These are phyloP conservation scores for Penicillium soppii DNA, from an alignment of 495 filamentous ascomycete genomes.

Conservation along the genomic window DNA sequence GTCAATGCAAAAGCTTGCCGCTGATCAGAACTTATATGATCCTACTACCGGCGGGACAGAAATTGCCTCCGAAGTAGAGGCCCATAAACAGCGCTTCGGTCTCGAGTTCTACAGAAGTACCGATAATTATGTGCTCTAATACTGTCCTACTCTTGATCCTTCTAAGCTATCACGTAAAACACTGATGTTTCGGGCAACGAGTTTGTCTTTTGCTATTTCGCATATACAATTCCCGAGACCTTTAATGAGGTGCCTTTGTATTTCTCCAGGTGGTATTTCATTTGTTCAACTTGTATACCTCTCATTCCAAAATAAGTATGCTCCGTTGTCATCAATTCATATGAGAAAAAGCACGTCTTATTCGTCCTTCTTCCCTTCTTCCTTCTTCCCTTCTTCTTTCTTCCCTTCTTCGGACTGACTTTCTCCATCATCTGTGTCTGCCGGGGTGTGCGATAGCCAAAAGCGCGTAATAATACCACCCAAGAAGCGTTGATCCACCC, in stretches of 20 bases:
- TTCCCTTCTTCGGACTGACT: constrained; percentile 3
- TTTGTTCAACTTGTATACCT: too few species aligned
- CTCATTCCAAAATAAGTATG: too few species aligned
- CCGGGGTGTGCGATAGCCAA: constrained; percentile 22
- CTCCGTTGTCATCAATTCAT: too few species aligned
- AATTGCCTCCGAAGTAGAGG: too few species aligned
- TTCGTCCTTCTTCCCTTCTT: background rate
- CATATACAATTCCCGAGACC: constrained; percentile 29
- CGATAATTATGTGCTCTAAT: too few species aligned
- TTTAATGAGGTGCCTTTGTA: constrained; percentile 27
- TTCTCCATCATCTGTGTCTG: constrained; percentile 3
- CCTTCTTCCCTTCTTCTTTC: background rate
- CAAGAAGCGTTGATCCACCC: constrained; percentile 34
- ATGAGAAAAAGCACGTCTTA: too few species aligned
- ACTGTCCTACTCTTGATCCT: constrained; percentile 8
- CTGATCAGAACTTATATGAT: too few species aligned
- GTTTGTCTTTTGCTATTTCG: constrained; percentile 38
- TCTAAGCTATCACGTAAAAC: constrained; percentile 19
- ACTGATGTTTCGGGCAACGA: constrained; percentile 26
- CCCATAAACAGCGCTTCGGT: too few species aligned
- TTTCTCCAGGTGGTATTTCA: constrained; percentile 23
- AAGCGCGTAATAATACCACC: constrained; percentile 33
- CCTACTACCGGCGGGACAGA: too few species aligned
- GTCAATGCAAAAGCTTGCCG: background rate
- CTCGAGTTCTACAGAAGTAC: too few species aligned